Percentiles rank a stretch among this genome's conserved stretches.
Evolutionary conservation across 345 rosid genomes (phyloP).

Genomic region (Eucalyptus tenuipes): DNA sequence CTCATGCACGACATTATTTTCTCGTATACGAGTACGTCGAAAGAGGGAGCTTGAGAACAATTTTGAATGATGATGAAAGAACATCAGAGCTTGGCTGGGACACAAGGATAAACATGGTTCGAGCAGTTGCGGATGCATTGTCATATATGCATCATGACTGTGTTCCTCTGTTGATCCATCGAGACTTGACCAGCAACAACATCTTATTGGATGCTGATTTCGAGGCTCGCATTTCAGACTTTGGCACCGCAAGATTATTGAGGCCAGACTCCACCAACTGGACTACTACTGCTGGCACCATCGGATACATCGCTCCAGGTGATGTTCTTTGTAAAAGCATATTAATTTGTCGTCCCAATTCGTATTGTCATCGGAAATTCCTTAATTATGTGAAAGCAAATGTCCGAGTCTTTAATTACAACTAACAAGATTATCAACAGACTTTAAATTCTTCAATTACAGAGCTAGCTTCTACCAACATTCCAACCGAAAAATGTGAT

Average conservation of each 20-base stretch:
- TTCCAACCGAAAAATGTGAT: not conserved
- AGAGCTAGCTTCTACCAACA: not conserved
- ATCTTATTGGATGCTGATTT: not conserved
- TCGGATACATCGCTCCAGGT: too few species aligned
- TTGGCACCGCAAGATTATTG: too few species aligned
- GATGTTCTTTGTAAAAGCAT: too few species aligned
- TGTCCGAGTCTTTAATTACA: not conserved
- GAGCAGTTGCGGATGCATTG: not conserved
- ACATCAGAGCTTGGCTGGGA: not conserved
- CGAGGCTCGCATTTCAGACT: not conserved
- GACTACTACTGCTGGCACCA: too few species aligned
- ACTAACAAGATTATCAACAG: too few species aligned
- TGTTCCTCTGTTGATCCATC: not conserved
- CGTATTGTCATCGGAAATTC: too few species aligned
- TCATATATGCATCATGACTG: constrained; percentile 2
- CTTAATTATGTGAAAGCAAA: too few species aligned
- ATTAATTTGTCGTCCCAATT: not conserved
- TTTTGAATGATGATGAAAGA: not conserved
- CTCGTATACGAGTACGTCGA: not conserved
- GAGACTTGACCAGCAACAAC: constrained; percentile 8
- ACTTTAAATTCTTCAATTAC: not conserved
- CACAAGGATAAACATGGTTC: not conserved
- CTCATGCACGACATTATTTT: not conserved
- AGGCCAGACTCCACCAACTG: too few species aligned
- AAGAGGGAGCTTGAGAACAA: not conserved